Base-by-base conservation (phyloP, 352 stramenopile species). In the Achlya hypogyna region DNA sequence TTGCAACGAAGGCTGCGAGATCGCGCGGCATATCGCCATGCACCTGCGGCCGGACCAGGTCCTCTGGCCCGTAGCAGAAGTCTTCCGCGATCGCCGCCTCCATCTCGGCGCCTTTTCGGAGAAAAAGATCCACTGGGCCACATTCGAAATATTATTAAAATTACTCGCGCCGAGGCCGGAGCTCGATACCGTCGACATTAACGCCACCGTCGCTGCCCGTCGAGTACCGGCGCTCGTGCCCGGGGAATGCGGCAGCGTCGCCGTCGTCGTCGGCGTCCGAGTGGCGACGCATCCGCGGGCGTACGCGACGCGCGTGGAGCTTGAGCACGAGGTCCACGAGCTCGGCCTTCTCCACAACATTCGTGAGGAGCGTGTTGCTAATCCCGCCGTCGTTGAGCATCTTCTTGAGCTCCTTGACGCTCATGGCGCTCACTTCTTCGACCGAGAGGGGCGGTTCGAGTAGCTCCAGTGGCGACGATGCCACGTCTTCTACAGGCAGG, bases 251-350 rank as follows among this genome's bases (percentile, higher is more conserved):
- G 20, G 20, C 25, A 14, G 59, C 18, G 27, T 12, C 18, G 35
- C 20, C 10, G 10, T 56, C 49, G 8, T 6, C 22, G 6, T 25
- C 42, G 18, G 27, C 51, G 25, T 63, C 54, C 14, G 35, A 51
- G 42, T 66, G 29, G 29, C 59, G 47, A 43, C 38, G 16, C 18
- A 29, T 27, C 18, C 43, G 43, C 27, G 38, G 47, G 22, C 47
- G 53, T 5, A 76, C 42, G 58, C 89, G 86, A n/a, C 81, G 78
- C 16, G 74, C 71, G 60, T 91, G 85, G 0, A 93, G 74, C 71
- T 90, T 91, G 22, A 90, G 71, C 38, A 92, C 82, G n/a, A 94
- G 76, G 10, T 92, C 81, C 51, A 94, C 75, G 40, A 94, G 75
- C 27, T 94, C 85, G 45, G 78, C 75, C 71, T 92, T 94, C 68